Base-by-base conservation (phyloP, 768 basidiomycete species). In the Lentinula guzmanii region DNA sequence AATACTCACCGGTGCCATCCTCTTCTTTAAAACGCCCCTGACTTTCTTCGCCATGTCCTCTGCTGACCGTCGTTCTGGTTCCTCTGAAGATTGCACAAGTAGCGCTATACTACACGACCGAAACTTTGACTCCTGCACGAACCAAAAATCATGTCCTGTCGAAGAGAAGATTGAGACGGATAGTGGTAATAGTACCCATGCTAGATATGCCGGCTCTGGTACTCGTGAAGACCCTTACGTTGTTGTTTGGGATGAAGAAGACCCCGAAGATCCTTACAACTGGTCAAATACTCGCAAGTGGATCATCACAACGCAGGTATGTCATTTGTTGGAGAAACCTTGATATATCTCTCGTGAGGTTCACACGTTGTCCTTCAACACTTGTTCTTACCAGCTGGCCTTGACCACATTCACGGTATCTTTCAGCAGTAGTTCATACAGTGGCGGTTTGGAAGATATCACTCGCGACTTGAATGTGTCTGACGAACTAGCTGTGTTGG, bases 391-490 rank as follows among this genome's bases (percentile, higher is more conserved):
- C 8, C 60, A 81, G 79, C 61, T 81, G n/a, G 83, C 82, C 18
- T 67, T 81, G 48, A 72, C 76, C 52, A 86, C 85, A 11, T 85
- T 77, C 62, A 82, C 83, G 1, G 79, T 85, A 2, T 83, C 85
- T 1, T 86, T 86, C 66, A 76, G 82, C 56, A 85, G 83, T 60
- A 83, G 82, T 66, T 75, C 79, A 18, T 86, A 86, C 66, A 76
- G 77, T 15, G 84, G 83, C 18, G 83, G 84, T 5, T 70, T 85
- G 7, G 64, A 71, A 37, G 70, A 70, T 53, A 81, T 81, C 52
- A 74, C 75, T 62, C 67, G 65, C 37, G 81, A 83, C 45, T 72
- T 86, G 39, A 71, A 76, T 48, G 75, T 84, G 55, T 80, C 81
- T 4, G 75, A 79, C 60, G 77, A 80, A 60, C 72, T 84, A 60